phyloP scores from a whole-genome alignment of 768 basidiomycete species.

The Suillus occidentalis region DNA sequence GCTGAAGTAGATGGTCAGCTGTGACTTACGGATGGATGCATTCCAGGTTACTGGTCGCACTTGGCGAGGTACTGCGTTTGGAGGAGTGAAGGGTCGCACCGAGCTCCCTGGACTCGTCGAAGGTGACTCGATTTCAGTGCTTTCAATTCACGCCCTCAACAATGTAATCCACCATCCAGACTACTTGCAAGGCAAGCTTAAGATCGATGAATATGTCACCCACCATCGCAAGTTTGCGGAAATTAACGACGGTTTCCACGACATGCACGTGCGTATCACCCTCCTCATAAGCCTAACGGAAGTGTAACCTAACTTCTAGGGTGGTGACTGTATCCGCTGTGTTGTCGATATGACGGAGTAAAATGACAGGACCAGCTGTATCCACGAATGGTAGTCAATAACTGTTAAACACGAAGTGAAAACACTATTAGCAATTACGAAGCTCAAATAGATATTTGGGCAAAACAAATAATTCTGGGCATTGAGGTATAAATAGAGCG shows the following conservation, averaged over 20 bases:
- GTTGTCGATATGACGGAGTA: slow-evolving; percentile 79
- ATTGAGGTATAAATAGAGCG: slow-evolving; percentile 14
- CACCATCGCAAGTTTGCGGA: slow-evolving; percentile 74
- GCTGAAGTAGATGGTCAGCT: background rate
- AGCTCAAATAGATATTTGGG: background rate
- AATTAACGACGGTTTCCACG: slow-evolving; percentile 86
- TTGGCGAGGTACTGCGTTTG: slow-evolving; percentile 96
- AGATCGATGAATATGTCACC: slow-evolving; percentile 96
- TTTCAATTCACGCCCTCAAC: background rate
- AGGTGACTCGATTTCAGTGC: slow-evolving; percentile 43
- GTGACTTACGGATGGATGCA: background rate
- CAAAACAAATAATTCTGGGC: slow-evolving; percentile 5
- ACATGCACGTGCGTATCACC: slow-evolving; percentile 85
- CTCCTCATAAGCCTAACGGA: background rate
- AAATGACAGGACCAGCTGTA: slow-evolving; percentile 6
- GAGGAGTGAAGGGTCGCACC: slow-evolving; percentile 96
- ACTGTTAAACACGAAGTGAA: background rate
- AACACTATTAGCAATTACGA: background rate
- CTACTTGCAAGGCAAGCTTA: slow-evolving; percentile 78
- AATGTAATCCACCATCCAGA: slow-evolving; percentile 42
- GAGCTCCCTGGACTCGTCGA: slow-evolving; percentile 93
- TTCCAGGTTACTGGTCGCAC: slow-evolving; percentile 81
- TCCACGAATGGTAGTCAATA: background rate
- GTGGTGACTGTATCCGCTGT: slow-evolving; percentile 90
- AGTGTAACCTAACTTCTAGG: slow-evolving; percentile 37